phyloP scores from a whole-genome alignment of 768 basidiomycete species.

The Boletus sp. region DNA sequence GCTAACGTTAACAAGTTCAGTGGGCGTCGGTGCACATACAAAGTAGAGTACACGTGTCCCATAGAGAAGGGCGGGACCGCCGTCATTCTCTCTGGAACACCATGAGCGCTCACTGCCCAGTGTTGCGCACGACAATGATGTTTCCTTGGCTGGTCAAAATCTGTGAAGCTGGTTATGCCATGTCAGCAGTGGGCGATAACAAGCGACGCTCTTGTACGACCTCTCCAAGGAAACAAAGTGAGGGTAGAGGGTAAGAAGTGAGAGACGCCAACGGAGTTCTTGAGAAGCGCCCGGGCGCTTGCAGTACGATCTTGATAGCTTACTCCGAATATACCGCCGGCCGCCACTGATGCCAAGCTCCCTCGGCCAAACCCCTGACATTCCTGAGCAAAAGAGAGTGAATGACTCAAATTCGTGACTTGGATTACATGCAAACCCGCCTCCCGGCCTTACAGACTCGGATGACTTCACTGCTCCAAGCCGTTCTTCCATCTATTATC shows the following conservation, averaged over 20 bases:
- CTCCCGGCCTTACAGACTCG: no score
- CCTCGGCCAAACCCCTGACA: no score
- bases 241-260: not conserved
- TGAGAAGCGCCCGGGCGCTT: not conserved
- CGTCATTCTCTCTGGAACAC: constrained; percentile 5
- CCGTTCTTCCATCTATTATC: constrained; percentile 2
- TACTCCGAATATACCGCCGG: no score
- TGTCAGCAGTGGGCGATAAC: not conserved
- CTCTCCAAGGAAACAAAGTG: not conserved
- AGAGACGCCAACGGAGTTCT: not conserved
- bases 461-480: not conserved
- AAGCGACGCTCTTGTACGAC: not conserved
- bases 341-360: no score
- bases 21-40: not conserved
- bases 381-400: no score
- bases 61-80: constrained; percentile 1
- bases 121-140: not conserved
- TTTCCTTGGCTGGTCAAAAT: not conserved
- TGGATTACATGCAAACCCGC: not conserved
- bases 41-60: not conserved
- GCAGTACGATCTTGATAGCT: no score
- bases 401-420: not conserved
- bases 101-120: no score
- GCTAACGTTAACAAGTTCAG: not conserved
- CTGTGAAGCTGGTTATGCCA: not conserved